Evolutionary conservation across 192 early-diverging fungal species (phyloP).

Genomic region (Backusella parvicylindrica): DNA sequence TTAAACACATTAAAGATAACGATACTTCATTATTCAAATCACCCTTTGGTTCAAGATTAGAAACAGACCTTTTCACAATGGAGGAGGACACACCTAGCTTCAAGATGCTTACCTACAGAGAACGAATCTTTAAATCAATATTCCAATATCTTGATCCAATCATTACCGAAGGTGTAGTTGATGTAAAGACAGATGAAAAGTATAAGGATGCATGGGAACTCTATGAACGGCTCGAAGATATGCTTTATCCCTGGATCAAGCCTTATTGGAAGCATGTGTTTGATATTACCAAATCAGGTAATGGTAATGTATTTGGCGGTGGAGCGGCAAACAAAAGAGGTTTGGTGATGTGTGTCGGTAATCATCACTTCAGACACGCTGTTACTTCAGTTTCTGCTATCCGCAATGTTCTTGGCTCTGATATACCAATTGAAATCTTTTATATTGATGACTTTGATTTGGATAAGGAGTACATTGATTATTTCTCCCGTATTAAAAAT

Average conservation of each 20-base stretch:
- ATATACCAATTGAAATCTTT: slow-evolving; percentile 59
- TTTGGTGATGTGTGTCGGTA: slow-evolving; percentile 48
- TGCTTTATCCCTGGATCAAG: slow-evolving; percentile 41
- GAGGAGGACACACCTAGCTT: slow-evolving; percentile 34
- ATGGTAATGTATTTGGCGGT: background rate
- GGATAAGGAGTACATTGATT: slow-evolving; percentile 16
- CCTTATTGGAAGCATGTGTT: slow-evolving; percentile 34
- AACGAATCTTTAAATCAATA: slow-evolving; percentile 39
- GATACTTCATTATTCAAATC: slow-evolving; percentile 34
- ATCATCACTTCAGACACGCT: slow-evolving; percentile 42
- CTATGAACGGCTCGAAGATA: slow-evolving; percentile 31
- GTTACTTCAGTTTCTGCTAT: slow-evolving; percentile 37
- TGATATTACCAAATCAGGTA: slow-evolving; percentile 23
- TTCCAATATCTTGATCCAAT: slow-evolving; percentile 44
- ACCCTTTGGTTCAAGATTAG: slow-evolving; percentile 28
- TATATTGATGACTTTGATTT: slow-evolving; percentile 46
- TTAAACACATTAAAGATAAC: background rate
- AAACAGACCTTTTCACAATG: slow-evolving; percentile 22
- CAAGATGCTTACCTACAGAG: slow-evolving; percentile 30
- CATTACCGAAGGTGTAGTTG: slow-evolving; percentile 12
- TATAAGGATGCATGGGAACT: slow-evolving; percentile 22
- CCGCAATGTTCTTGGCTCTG: slow-evolving; percentile 38
- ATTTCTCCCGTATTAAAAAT: slow-evolving; percentile 18
- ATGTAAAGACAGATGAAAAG: background rate
- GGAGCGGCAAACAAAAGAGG: slow-evolving; percentile 9